A percentile compares a stretch with the other conserved stretches of the same genome.
These are phyloP conservation scores for Annulohypoxylon maeteangense DNA, from an alignment of 495 filamentous ascomycete genomes.

Conservation along the genomic window DNA sequence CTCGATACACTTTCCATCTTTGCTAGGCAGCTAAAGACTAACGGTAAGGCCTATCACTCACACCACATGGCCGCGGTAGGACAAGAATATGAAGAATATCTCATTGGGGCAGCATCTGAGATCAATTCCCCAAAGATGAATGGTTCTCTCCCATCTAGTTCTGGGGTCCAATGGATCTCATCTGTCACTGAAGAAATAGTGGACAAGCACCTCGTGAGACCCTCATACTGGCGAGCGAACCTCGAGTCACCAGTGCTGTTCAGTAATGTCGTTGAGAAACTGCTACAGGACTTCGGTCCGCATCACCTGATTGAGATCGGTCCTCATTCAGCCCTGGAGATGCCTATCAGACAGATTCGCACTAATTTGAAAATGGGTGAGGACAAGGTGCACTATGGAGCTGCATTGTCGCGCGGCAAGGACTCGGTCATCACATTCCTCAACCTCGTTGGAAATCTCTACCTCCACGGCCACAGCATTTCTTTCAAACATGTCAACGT, in stretches of 20 bases:
- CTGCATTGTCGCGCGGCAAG: slow-evolving; percentile 8
- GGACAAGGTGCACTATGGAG: not conserved
- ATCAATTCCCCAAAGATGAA: not conserved
- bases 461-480: no score
- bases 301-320: not conserved
- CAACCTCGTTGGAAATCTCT: no score
- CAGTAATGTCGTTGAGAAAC: not conserved
- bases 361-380: not conserved
- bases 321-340: not conserved
- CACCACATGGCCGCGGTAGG: not conserved
- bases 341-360: not conserved
- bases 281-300: no score
- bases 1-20: not conserved
- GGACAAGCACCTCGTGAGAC: not conserved
- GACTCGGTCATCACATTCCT: no score
- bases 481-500: no score
- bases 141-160: not conserved
- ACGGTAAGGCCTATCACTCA: not conserved
- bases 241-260: not conserved
- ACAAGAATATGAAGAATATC: not conserved
- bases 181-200: not conserved
- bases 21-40: not conserved
- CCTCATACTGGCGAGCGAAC: not conserved
- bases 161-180: not conserved
- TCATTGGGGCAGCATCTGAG: not conserved